Evolutionary conservation across 305 asterid species (phyloP).

Genomic region (Solanum chacoense): DNA sequence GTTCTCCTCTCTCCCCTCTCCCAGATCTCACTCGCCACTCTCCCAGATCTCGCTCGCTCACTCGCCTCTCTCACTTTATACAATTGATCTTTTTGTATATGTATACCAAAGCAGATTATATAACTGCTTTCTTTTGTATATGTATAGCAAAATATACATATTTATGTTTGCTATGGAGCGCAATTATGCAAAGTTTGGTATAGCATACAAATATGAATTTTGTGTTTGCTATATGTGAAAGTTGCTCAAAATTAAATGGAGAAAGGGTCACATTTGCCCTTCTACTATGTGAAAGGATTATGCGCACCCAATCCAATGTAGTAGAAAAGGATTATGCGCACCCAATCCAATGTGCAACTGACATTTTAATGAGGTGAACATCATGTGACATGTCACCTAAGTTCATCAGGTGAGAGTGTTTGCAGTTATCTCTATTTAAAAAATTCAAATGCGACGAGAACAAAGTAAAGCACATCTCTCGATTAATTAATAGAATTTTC

Average conservation of each 20-base stretch:
- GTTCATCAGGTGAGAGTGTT: background rate
- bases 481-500: background rate
- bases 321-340: background rate
- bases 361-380: background rate
- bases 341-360: background rate
- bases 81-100: too few relatives aligned
- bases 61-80: too few relatives aligned
- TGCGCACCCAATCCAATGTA: background rate
- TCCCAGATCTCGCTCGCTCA: too few relatives aligned
- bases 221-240: too few relatives aligned
- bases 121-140: too few relatives aligned
- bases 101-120: too few relatives aligned
- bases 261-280: background rate
- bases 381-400: background rate
- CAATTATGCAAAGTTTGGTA: too few relatives aligned
- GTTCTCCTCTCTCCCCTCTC: too few relatives aligned
- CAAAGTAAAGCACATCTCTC: background rate
- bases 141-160: too few relatives aligned
- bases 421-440: background rate
- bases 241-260: background rate
- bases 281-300: background rate
- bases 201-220: too few relatives aligned
- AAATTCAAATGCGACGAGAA: background rate
- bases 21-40: too few relatives aligned
- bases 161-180: too few relatives aligned